phyloP scores from a whole-genome alignment of 257 asterid genomes.

The Plectranthus barbatus region DNA sequence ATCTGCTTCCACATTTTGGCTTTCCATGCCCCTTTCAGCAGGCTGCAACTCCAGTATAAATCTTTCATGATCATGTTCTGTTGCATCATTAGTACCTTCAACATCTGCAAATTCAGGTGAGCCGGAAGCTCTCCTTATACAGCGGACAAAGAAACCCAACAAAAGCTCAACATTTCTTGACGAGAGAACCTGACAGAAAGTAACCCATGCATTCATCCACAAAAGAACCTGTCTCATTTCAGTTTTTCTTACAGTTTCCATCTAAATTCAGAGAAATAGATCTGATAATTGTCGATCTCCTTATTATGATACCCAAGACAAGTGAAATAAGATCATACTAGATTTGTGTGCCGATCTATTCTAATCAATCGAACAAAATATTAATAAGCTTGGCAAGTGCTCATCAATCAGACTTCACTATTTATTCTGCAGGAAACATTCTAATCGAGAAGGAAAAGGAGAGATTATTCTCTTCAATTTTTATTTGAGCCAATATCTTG shows the following conservation, averaged over 20 bases:
- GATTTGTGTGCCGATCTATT: not conserved
- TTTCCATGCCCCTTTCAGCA: conserved; percentile 50
- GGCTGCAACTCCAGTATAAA: conserved; percentile 76
- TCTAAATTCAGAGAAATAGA: not conserved
- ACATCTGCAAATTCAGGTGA: conserved; percentile 18
- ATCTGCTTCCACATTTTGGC: conserved; percentile 58
- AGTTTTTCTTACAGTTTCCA: not conserved
- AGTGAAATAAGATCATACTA: not conserved
- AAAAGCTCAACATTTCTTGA: conserved; percentile 80
- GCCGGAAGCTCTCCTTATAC: conserved; percentile 41
- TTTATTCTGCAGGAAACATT: not conserved
- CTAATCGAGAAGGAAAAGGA: not conserved
- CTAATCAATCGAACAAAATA: not conserved
- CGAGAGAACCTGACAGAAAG: conserved; percentile 63
- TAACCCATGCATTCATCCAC: not conserved
- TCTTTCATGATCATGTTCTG: conserved; percentile 28
- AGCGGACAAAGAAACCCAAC: conserved; percentile 73
- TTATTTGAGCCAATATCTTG: not conserved
- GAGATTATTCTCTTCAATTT: not conserved
- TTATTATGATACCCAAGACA: not conserved
- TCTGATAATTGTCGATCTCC: not conserved
- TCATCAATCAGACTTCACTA: not conserved
- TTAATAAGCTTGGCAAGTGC: not conserved
- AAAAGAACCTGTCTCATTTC: not conserved
- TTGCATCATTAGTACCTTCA: conserved; percentile 20